phyloP scores from a whole-genome alignment of 176 grass and related monocot genomes.

The Neostapfia colusana region DNA sequence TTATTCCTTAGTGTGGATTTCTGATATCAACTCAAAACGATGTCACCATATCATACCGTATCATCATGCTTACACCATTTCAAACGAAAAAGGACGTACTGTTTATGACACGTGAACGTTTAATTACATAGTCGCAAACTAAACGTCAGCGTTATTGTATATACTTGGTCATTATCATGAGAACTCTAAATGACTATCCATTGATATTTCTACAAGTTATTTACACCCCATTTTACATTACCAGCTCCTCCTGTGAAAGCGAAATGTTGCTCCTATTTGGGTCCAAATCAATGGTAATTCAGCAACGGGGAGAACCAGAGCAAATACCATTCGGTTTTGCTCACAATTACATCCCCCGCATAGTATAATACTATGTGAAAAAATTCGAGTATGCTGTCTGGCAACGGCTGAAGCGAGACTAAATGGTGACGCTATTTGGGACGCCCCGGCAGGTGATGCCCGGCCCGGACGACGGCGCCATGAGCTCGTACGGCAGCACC shows the following conservation, averaged over 20 bases:
- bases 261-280: constrained; percentile 1
- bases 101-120: no score
- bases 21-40: no score
- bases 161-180: no score
- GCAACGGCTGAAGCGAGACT: not conserved
- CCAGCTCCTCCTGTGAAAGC: not conserved
- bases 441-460: constrained; percentile 89
- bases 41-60: no score
- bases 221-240: constrained; percentile 42
- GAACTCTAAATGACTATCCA: not conserved
- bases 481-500: constrained; percentile 88
- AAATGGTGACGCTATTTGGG: constrained; percentile 87
- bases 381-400: not conserved
- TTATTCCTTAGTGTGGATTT: no score
- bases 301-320: not conserved
- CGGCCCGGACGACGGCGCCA: constrained; percentile 71
- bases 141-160: no score
- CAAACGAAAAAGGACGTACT: no score
- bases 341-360: not conserved
- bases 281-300: constrained; percentile 31
- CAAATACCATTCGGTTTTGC: not conserved
- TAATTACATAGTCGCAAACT: no score
- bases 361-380: not conserved
- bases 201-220: not conserved
- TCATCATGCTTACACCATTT: no score